Conservation (phyloP, 768 basidiomycete species). For the Neoboletus subvelutipes region DNA sequence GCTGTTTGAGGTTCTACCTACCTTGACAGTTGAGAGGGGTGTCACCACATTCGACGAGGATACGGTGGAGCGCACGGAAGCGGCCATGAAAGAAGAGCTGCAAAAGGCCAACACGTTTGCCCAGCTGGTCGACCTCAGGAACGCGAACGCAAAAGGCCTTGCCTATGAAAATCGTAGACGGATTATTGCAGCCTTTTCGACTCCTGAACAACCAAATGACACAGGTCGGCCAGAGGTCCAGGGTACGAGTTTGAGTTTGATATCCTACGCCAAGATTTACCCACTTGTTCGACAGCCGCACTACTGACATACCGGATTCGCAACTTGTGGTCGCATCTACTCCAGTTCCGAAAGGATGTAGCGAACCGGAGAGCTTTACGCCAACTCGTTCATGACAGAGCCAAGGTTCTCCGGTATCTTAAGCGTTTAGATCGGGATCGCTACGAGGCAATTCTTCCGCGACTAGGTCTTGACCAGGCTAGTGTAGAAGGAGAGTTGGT, state of each 20-base stretch:
- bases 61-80: slow-evolving; percentile 21
- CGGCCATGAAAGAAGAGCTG: slow-evolving; percentile 36
- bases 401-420: slow-evolving; percentile 79
- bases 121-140: slow-evolving; percentile 76
- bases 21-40: slow-evolving; percentile 41
- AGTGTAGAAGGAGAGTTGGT: slow-evolving; percentile 91
- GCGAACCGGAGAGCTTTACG: slow-evolving; percentile 76
- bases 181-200: slow-evolving; percentile 78
- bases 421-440: slow-evolving; percentile 61
- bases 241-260: slow-evolving; percentile 45
- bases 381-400: slow-evolving; percentile 76
- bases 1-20: slow-evolving; percentile 68
- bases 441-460: slow-evolving; percentile 69
- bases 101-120: slow-evolving; percentile 58
- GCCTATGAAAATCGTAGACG: slow-evolving; percentile 82
- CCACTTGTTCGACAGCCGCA: slow-evolving; percentile 55
- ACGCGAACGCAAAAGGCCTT: slow-evolving; percentile 85
- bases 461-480: slow-evolving; percentile 72
- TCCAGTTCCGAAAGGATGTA: slow-evolving; percentile 67
- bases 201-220: slow-evolving; percentile 62
- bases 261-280: neutral
- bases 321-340: slow-evolving; percentile 74
- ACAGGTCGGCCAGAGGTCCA: slow-evolving; percentile 88
- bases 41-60: slow-evolving; percentile 20
- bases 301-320: slow-evolving; percentile 85